Conservation (phyloP, 1,139 yeast genomes). For the Protomyces inundatus region DNA sequence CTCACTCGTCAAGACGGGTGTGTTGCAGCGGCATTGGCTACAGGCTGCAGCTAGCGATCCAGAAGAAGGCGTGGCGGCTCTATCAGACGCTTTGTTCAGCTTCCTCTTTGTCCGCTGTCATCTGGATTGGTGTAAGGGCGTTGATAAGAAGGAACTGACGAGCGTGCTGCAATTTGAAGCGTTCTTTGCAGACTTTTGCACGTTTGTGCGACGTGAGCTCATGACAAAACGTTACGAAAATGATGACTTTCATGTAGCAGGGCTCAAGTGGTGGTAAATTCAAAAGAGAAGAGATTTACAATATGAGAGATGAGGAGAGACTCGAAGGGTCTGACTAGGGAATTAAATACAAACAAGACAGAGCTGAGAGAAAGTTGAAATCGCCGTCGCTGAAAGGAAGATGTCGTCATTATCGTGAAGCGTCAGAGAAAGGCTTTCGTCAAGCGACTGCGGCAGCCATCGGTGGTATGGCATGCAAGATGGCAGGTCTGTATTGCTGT, state of each 20-base stretch:
- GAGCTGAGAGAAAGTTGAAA: not conserved
- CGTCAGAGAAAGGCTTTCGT: not conserved
- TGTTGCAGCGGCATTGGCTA: constrained; percentile 5
- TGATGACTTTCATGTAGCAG: constrained; percentile 15
- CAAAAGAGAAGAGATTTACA: not conserved
- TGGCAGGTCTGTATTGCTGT: not conserved
- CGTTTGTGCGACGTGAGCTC: not conserved
- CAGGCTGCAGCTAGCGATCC: constrained; percentile 6
- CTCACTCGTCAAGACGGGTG: not conserved
- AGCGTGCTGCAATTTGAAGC: constrained; percentile 12
- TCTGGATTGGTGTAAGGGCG: constrained; percentile 21
- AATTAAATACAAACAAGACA: too few species aligned
- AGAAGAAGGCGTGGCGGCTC: not conserved
- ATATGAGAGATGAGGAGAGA: not conserved
- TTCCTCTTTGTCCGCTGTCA: constrained; percentile 15
- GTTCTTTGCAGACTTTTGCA: constrained; percentile 14
- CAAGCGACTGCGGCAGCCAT: not conserved
- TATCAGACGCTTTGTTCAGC: constrained; percentile 3
- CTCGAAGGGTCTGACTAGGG: too few species aligned
- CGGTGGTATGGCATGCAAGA: not conserved
- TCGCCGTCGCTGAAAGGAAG: not conserved
- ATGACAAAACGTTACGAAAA: not conserved
- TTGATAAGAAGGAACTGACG: constrained; percentile 17
- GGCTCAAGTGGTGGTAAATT: constrained; percentile 15
- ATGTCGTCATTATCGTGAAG: not conserved